A percentile compares a stretch with the other conserved stretches of the same genome.
Conservation (phyloP, 2,329 filamentous ascomycete species). For the Colletotrichum ledebouriae region DNA sequence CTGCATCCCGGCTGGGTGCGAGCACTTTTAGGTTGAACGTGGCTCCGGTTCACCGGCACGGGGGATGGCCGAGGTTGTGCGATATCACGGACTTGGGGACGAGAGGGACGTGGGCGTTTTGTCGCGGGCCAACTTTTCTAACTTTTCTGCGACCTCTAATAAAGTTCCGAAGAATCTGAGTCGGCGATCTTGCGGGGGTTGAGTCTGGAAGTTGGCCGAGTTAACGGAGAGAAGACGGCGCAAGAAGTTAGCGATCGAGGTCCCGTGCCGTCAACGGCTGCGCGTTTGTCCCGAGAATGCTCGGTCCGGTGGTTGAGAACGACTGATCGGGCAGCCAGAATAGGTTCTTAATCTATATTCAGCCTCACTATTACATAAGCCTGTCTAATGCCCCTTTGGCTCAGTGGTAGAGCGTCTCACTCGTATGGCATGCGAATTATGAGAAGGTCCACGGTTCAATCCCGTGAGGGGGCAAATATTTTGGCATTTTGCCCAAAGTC, state of each 20-base stretch:
- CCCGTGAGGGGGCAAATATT: conserved; percentile 34
- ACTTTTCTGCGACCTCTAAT: not conserved
- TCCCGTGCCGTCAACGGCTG: conserved; percentile 13
- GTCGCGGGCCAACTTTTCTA: not conserved
- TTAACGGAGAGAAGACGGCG: not conserved
- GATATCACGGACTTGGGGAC: conserved; percentile 21
- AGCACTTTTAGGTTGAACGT: not conserved
- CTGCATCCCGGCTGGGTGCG: not conserved
- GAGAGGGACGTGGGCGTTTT: conserved; percentile 5
- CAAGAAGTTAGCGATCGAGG: not conserved
- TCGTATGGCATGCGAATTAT: conserved; percentile 8
- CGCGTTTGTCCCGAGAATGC: not conserved
- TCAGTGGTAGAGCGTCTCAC: conserved; percentile 43
- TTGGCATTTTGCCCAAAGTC: not conserved
- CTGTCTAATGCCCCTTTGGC: conserved; percentile 26
- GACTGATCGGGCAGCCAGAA: no score
- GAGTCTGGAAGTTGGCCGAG: conserved; percentile 17
- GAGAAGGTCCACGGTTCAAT: conserved; percentile 43
- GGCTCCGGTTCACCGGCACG: conserved; percentile 30
- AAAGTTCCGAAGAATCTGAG: not conserved
- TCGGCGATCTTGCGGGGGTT: not conserved
- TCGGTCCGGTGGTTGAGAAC: not conserved
- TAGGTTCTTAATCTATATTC: no score
- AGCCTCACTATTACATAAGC: no score
- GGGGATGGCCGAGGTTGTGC: conserved; percentile 36